phyloP scores from a whole-genome alignment of 768 basidiomycete species.

The Bullera alba region DNA sequence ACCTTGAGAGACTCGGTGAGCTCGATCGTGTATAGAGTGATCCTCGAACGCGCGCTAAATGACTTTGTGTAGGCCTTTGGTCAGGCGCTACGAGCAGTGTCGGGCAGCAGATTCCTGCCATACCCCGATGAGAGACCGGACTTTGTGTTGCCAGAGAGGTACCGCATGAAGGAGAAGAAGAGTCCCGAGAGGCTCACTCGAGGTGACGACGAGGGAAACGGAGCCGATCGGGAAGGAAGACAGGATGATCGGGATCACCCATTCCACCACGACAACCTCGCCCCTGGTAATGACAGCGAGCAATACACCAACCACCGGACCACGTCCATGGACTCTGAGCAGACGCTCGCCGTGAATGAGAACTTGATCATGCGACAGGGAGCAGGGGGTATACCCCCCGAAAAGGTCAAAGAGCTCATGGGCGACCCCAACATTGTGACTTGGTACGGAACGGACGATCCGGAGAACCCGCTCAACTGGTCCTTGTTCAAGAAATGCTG shows the following conservation, averaged over 20 bases:
- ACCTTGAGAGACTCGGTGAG: conserved; percentile 23
- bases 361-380: conserved; percentile 5
- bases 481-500: conserved; percentile 27
- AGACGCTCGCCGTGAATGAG: conserved; percentile 7
- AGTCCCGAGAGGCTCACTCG: background rate
- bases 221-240: background rate
- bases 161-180: conserved; percentile 10
- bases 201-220: conserved; percentile 1
- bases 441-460: conserved; percentile 38
- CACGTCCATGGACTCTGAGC: conserved; percentile 5
- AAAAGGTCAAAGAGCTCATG: conserved; percentile 10
- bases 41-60: too few relatives aligned
- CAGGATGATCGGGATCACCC: conserved; percentile 4
- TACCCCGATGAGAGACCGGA: conserved; percentile 25
- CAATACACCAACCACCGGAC: conserved; percentile 1
- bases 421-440: conserved; percentile 22
- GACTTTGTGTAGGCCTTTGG: conserved; percentile 16
- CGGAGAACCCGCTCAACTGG: conserved; percentile 38
- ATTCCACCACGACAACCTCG: conserved; percentile 6
- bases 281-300: conserved; percentile 2
- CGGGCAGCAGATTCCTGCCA: conserved; percentile 9
- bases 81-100: conserved; percentile 12
- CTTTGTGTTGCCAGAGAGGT: conserved; percentile 24
- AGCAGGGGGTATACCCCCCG: conserved; percentile 3
- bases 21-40: background rate